Percentiles rank a stretch among this genome's conserved stretches.
Evolutionary conservation across 2,329 filamentous ascomycete species (phyloP).

Genomic region (Tolypocladium album): DNA sequence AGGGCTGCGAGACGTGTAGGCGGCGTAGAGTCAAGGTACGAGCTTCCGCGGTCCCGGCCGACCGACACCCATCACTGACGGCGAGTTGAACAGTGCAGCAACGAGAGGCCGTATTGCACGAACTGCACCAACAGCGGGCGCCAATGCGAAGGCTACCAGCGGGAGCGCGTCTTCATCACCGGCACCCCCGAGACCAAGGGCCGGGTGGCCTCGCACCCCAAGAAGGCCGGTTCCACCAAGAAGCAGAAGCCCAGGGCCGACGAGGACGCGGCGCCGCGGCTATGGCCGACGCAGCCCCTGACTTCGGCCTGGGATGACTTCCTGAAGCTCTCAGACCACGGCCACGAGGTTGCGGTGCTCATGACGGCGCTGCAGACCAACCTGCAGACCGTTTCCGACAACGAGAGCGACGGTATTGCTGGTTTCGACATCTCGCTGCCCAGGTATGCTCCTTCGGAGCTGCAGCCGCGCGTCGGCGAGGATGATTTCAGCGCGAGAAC

Average conservation of each 20-base stretch:
- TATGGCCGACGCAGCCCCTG: slow-evolving; percentile 28
- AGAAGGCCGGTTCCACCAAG: slow-evolving; percentile 24
- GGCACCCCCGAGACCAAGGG: slow-evolving; percentile 44
- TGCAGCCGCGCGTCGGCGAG: slow-evolving; percentile 21
- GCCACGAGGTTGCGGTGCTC: slow-evolving; percentile 26
- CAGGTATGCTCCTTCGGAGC: slow-evolving; percentile 25
- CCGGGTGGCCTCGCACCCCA: slow-evolving; percentile 46
- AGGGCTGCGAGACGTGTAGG: slow-evolving; percentile 53
- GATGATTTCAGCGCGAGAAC: slow-evolving; percentile 30
- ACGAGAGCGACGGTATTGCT: slow-evolving; percentile 11
- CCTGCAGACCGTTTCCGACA: slow-evolving; percentile 22
- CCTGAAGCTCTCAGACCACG: slow-evolving; percentile 27
- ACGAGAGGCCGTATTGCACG: slow-evolving; percentile 46
- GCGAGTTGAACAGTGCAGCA: slow-evolving; percentile 41
- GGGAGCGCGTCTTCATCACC: slow-evolving; percentile 53
- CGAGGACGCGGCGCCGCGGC: slow-evolving; percentile 14
- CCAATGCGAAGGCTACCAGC: slow-evolving; percentile 50
- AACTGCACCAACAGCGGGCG: slow-evolving; percentile 49
- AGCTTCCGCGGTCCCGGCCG: too few species aligned
- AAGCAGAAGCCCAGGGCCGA: slow-evolving; percentile 16
- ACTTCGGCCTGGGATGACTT: slow-evolving; percentile 40
- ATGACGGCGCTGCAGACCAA: slow-evolving; percentile 34
- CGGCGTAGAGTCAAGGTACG: slow-evolving; percentile 47
- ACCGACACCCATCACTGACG: too few species aligned
- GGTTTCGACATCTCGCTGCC: slow-evolving; percentile 27